These are phyloP conservation scores for Macrolepiota fuliginosa DNA, from an alignment of 768 basidiomycete genomes.

Conservation along the genomic window DNA sequence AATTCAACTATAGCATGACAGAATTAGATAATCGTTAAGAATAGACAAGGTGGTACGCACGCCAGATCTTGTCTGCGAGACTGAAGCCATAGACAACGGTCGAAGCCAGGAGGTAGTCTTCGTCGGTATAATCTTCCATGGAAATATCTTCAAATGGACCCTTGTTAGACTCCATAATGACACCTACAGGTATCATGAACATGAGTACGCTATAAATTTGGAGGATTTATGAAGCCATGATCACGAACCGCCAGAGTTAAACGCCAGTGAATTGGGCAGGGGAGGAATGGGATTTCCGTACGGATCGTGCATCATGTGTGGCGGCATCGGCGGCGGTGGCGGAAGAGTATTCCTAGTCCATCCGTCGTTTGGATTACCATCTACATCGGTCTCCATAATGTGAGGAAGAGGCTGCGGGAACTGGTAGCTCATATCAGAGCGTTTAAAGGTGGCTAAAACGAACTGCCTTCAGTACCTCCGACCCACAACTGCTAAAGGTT, in stretches of 20 bases:
- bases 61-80: conserved; percentile 55
- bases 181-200: neutral
- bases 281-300: conserved; percentile 20
- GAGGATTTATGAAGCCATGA: neutral
- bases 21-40: neutral
- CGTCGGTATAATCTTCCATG: conserved; percentile 41
- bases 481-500: neutral
- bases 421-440: conserved; percentile 48
- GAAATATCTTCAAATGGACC: conserved; percentile 21
- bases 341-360: neutral
- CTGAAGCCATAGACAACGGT: conserved; percentile 64
- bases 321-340: neutral
- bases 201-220: too few species aligned
- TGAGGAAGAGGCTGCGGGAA: conserved; percentile 36
- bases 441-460: conserved; percentile 43
- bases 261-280: neutral
- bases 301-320: conserved; percentile 11
- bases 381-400: conserved; percentile 15
- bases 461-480: neutral
- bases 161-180: conserved; percentile 15
- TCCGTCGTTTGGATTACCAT: neutral
- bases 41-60: conserved; percentile 31
- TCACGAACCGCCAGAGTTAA: neutral
- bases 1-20: conserved; percentile 49
- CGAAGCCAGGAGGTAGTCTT: conserved; percentile 53